Evolutionary conservation across 2,329 filamentous ascomycete species (phyloP), one percentile per base, ranked within the genome.

Genomic region (Phialemonium atrogriseum): DNA sequence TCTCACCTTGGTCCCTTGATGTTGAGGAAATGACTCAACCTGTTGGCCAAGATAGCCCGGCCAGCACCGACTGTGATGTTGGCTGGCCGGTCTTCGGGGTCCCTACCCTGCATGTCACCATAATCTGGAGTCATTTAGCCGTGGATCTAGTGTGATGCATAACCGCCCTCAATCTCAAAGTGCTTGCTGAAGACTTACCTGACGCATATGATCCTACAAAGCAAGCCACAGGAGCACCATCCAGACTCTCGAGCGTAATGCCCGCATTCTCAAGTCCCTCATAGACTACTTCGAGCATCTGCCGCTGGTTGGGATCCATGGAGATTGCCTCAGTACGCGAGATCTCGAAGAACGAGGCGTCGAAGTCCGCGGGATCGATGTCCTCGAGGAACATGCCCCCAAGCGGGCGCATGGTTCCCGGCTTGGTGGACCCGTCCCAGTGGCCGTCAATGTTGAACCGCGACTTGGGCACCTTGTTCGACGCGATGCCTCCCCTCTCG

Each of bases 321-420:
- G 46, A 36, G 10, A 44, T 41, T 12, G 53, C 54, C 29, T 59
- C 56, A 8, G 37, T 35, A 2, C 43, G 40, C 5, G 42, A 44
- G 15, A 60, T 49, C 27, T 45, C 41, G 40, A 60, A 61, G 31
- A 58, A 59, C 0, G 16, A 12, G 15, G 52, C 50, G 30, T 64
- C 57, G 24, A 64, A 58, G 2, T 47, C 43, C 3, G 35, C 27
- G 0, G 45, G 46, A 26, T 64, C 53, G 5, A 54, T 41, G 5
- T 56, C 43, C 1, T 55, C 43, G 4, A 66, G 40, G 36, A 64
- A 64, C 53, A 58, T 59, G 19, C 55, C 57, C 2, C 54, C 56
- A 0, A 37, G 42, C 1, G 34, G 27, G 1, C 50, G 46, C 40
- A 58, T 59, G 3, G 57, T 61, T 2, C 48, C 38, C 0, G 51